Evolutionary conservation across 2,329 filamentous ascomycete genomes (phyloP), one percentile per base, ranked within the genome.

Genomic region (Verticillium nubilum): DNA sequence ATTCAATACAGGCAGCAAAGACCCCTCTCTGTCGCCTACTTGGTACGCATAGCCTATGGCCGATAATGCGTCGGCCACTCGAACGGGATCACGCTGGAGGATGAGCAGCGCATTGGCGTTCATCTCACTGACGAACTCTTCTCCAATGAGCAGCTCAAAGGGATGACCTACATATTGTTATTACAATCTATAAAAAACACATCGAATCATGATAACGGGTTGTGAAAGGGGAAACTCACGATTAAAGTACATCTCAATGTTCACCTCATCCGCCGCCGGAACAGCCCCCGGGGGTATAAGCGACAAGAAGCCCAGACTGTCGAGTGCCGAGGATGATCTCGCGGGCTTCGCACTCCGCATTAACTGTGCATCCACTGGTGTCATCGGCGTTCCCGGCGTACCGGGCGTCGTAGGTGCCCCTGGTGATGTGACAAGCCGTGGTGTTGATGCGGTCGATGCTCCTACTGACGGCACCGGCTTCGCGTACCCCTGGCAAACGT

Each of bases 61-160:
- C 25, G 65, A 70, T 12, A 72, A 59, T 1, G 67, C 61, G 37
- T 72, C 69, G 7, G 64, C 64, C n/a, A 71, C 64, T 7, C 65
- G 65, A 13, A 62, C 61, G 9, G 69, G 69, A 42, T 67, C 68
- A 9, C 65, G 60, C 52, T 72, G 68, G 23, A 72, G 64, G 17
- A 72, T 64, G 58, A 66, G 58, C 15, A 72, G 53, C 1, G 70
- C 67, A 56, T 66, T 65, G 17, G 68, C 64, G 53, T 72, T 72
- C 70, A 71, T 71, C 62, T 72, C 69, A 28, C 67, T 56, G 25
- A 71, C 64, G 47, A 72, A 72, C 50, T 72, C 69, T 5, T 61
- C 52, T 19, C 67, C 65, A n/a, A 72, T 69, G 42, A 68, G 64
- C 37, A 71, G 59, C 13, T 72, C 69, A 15, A 58, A 59, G 1